Percentiles rank a stretch among this genome's conserved stretches.
Conservation (phyloP, 2,329 filamentous ascomycete genomes). For the Phyllosticta citriasiana region DNA sequence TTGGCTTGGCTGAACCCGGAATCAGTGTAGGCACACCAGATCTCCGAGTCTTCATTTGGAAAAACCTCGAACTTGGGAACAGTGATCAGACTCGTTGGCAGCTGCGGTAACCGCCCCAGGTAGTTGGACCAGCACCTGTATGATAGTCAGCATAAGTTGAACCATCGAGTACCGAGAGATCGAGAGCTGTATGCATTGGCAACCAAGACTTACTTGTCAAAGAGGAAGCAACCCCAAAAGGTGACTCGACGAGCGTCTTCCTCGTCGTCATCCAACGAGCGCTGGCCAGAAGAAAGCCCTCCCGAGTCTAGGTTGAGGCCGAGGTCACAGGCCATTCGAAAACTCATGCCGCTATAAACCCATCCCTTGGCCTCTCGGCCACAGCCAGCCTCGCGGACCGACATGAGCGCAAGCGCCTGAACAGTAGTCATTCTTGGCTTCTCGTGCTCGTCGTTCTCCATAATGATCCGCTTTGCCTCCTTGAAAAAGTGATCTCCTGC, state of each 20-base stretch:
- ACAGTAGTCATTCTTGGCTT: conserved; percentile 81
- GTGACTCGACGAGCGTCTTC: conserved; percentile 83
- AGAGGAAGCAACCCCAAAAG: conserved; percentile 97
- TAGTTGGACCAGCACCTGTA: conserved; percentile 87
- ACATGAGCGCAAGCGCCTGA: conserved; percentile 91
- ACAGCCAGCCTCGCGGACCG: conserved; percentile 88
- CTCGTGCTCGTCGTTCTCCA: conserved; percentile 89
- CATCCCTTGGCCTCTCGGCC: conserved; percentile 90
- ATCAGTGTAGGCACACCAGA: conserved; percentile 85
- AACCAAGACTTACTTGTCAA: conserved; percentile 60
- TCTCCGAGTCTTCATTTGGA: conserved; percentile 72
- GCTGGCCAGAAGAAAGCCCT: conserved; percentile 46
- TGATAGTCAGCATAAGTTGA: conserved; percentile 8
- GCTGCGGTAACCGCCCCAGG: conserved; percentile 78
- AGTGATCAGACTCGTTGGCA: conserved; percentile 69
- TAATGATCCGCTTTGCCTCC: conserved; percentile 79
- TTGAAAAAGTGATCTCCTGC: conserved; percentile 95
- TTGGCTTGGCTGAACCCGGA: conserved; percentile 62
- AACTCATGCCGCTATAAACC: conserved; percentile 98
- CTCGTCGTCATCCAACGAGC: conserved; percentile 64
- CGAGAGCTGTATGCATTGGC: not conserved
- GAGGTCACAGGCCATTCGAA: conserved; percentile 92
- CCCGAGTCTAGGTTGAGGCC: conserved; percentile 79
- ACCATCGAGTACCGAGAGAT: not conserved
- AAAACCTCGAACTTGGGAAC: conserved; percentile 87